phyloP scores from a whole-genome alignment of 768 basidiomycete species.

The Termitomyces sp. region DNA sequence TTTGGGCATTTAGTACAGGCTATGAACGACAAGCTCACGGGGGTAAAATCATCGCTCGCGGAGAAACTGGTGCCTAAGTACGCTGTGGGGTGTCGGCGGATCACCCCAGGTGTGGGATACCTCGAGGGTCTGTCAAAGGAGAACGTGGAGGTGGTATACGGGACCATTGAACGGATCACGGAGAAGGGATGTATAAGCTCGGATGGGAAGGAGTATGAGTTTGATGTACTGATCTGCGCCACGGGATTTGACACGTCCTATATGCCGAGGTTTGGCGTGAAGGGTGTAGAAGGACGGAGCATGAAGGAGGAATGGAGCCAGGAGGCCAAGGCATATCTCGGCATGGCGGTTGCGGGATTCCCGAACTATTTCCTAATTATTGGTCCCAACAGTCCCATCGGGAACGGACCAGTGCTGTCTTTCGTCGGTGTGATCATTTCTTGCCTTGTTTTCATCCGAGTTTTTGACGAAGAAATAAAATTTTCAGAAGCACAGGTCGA shows the following conservation, averaged over 20 bases:
- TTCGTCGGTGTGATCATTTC: conserved; percentile 23
- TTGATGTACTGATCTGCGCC: conserved; percentile 35
- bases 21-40: conserved; percentile 40
- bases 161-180: conserved; percentile 25
- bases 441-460: background rate
- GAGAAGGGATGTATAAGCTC: conserved; percentile 23
- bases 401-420: conserved; percentile 29
- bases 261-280: conserved; percentile 29
- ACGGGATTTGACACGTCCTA: conserved; percentile 35
- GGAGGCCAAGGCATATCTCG: conserved; percentile 27
- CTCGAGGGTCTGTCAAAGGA: conserved; percentile 28
- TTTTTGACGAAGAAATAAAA: conserved; percentile 1
- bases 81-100: conserved; percentile 30
- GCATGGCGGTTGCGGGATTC: conserved; percentile 27
- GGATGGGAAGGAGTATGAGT: conserved; percentile 25
- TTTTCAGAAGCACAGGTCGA: conserved; percentile 27
- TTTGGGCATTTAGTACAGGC: conserved; percentile 22
- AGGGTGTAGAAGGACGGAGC: conserved; percentile 21
- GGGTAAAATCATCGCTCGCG: conserved; percentile 38
- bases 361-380: conserved; percentile 31
- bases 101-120: conserved; percentile 32
- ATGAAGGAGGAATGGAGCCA: conserved; percentile 30
- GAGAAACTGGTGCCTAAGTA: conserved; percentile 34
- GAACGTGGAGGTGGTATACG: conserved; percentile 28
- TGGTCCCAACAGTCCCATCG: conserved; percentile 32